Conservation (phyloP, 1,139 yeast genomes). For the Suhomyces anneliseae region DNA sequence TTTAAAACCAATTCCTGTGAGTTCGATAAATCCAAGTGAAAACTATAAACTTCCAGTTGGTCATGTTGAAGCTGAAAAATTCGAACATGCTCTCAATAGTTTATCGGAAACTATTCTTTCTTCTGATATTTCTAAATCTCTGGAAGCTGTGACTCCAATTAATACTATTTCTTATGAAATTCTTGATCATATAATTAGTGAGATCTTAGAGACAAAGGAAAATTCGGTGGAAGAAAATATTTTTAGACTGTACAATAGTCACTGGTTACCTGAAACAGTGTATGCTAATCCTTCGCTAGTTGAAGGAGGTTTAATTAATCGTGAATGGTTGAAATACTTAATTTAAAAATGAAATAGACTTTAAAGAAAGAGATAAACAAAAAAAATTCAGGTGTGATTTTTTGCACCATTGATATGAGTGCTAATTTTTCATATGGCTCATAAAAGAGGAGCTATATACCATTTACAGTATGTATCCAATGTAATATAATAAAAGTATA, state of each 20-base stretch:
- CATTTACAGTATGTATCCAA: not conserved
- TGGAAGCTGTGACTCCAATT: slow-evolving; percentile 21
- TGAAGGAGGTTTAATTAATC: slow-evolving; percentile 35
- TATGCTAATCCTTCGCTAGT: slow-evolving; percentile 45
- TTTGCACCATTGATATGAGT: no score
- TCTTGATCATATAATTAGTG: slow-evolving; percentile 33
- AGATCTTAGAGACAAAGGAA: slow-evolving; percentile 27
- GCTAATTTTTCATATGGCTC: not conserved
- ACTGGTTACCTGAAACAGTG: slow-evolving; percentile 45
- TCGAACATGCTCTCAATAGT: slow-evolving; percentile 29
- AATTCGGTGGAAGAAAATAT: slow-evolving; percentile 27
- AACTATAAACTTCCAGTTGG: slow-evolving; percentile 34
- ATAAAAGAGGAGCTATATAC: not conserved
- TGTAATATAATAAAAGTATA: not conserved
- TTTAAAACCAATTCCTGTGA: slow-evolving; percentile 23
- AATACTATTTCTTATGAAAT: slow-evolving; percentile 33
- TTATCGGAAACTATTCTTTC: slow-evolving; percentile 26
- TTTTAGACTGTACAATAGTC: slow-evolving; percentile 40
- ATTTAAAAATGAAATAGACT: slow-evolving; percentile 18
- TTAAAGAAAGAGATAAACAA: no score
- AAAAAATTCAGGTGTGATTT: no score
- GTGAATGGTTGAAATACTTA: slow-evolving; percentile 43
- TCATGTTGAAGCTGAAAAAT: slow-evolving; percentile 37
- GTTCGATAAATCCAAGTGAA: slow-evolving; percentile 14
- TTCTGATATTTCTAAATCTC: slow-evolving; percentile 21